Percentiles rank a stretch among this genome's conserved stretches.
Evolutionary conservation across 139 green algal species (phyloP).

Genomic region (Dunaliella primolecta): DNA sequence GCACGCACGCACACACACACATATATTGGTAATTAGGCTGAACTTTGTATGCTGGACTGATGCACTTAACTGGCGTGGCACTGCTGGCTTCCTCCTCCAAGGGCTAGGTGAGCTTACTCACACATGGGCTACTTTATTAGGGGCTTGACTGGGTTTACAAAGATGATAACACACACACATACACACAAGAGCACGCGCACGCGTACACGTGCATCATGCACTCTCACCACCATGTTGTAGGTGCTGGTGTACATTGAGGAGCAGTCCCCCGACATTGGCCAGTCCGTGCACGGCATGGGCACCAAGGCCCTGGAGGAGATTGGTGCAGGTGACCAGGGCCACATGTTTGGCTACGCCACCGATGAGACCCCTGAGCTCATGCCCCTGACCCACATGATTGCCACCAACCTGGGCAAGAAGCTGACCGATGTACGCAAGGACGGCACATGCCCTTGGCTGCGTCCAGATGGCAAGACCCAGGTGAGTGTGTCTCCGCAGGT

Average conservation of each 20-base stretch:
- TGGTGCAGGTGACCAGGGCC: conserved; percentile 97
- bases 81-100: too few species aligned
- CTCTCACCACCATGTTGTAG: conserved; percentile 68
- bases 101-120: too few species aligned
- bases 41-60: too few species aligned
- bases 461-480: conserved; percentile 99
- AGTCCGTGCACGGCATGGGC: conserved; percentile 97
- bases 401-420: conserved; percentile 89
- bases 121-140: too few species aligned
- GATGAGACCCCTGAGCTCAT: conserved; percentile 99
- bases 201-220: too few species aligned
- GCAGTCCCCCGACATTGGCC: conserved; percentile 98
- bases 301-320: conserved; percentile 98
- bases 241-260: conserved; percentile 98
- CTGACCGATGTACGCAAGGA: conserved; percentile 91
- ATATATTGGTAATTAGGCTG: neutral
- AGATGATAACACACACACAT: too few species aligned
- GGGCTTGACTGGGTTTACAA: too few species aligned
- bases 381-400: conserved; percentile 97
- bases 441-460: conserved; percentile 88
- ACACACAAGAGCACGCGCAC: too few species aligned
- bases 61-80: too few species aligned
- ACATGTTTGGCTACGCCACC: conserved; percentile 99
- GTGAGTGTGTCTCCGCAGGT: too few species aligned
- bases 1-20: neutral